Base-by-base conservation (phyloP, 768 basidiomycete genomes). In the Boletellus emodensis region DNA sequence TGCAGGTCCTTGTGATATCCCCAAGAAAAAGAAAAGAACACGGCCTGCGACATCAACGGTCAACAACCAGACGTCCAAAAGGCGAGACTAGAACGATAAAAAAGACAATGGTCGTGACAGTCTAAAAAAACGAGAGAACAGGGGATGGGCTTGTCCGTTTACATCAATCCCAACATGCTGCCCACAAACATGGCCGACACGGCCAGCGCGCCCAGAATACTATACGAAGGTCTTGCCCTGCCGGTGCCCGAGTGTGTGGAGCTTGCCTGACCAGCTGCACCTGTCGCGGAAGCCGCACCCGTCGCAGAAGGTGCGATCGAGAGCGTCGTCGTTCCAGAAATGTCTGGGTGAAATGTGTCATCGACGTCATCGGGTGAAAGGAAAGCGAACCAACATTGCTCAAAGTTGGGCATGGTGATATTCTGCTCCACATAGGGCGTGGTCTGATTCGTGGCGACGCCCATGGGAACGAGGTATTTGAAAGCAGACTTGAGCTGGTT, bases 391-490 rank as follows among this genome's bases (percentile, higher is more conserved):
- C 1, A 28, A 81, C 81, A 80, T 58, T 79, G 68, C 1, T 67
- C 61, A 56, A 82, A 83, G 4, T 30, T 47, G 11, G 75, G 76
- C 48, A 72, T 54, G 0, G 72, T 59, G 44, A 72, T 71, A 52
- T 72, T 72, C 9, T 65, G 60, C 61, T 83, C 82, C 10, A 72
- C 67, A 52, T 84, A 83, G 8, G 79, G 80, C 2, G 75, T 71
- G 1, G 76, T 74, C 39, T 70, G 68, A 59, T 84, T 84, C 11
- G 72, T 46, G 1, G 76, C 76, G 5, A 80, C 76, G 12, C 72
- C 76, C 38, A 84, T 64, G 15, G 83, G 82, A 10, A 81, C 78
- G 24, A 84, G 59, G 53, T 78, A 40, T 48, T 63, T 33, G 59
- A 84, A 84, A 0, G 71, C 71, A 4, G 64, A 42, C 50, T 72